Evolutionary conservation across 495 filamentous ascomycete genomes (phyloP).

Genomic region (Rhypophila decipiens): DNA sequence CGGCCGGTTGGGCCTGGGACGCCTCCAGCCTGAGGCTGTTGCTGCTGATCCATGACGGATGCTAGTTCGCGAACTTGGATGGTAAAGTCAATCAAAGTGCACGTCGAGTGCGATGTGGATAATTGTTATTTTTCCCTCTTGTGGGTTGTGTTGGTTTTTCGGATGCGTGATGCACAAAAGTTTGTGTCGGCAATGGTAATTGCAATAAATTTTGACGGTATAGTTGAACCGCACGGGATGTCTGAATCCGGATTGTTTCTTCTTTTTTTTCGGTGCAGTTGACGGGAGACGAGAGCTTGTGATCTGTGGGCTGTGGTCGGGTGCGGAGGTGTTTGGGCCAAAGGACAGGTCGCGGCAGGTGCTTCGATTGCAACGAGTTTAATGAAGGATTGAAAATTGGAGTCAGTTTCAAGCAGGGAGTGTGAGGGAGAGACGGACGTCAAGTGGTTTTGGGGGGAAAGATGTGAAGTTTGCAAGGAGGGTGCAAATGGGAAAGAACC

Average conservation of each 20-base stretch:
- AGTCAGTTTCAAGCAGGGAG: slow-evolving; percentile 24
- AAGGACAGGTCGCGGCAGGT: slow-evolving; percentile 20
- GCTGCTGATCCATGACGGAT: slow-evolving; percentile 59
- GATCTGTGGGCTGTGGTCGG: slow-evolving; percentile 11
- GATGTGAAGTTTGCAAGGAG: slow-evolving; percentile 20
- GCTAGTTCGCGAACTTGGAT: slow-evolving; percentile 16
- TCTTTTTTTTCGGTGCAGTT: slow-evolving; percentile 3
- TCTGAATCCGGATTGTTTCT: slow-evolving; percentile 1
- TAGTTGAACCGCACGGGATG: too few relatives aligned
- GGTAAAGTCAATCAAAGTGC: slow-evolving; percentile 19
- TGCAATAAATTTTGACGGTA: too few relatives aligned
- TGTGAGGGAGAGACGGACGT: slow-evolving; percentile 20
- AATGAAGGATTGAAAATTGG: slow-evolving; percentile 32
- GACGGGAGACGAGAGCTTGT: background rate
- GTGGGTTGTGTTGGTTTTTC: slow-evolving; percentile 5
- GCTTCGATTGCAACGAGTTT: slow-evolving; percentile 23
- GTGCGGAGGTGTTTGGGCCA: slow-evolving; percentile 21
- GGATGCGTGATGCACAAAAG: too few relatives aligned
- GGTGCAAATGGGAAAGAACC: slow-evolving; percentile 20
- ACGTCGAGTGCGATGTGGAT: slow-evolving; percentile 44
- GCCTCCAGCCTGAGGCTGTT: slow-evolving; percentile 51
- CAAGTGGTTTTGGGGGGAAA: slow-evolving; percentile 12
- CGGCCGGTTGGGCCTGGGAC: slow-evolving; percentile 79
- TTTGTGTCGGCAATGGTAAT: too few relatives aligned
- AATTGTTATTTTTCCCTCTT: slow-evolving; percentile 10